phyloP scores from a whole-genome alignment of 371 early-diverging fungal genomes.

The Massospora cicadina region DNA sequence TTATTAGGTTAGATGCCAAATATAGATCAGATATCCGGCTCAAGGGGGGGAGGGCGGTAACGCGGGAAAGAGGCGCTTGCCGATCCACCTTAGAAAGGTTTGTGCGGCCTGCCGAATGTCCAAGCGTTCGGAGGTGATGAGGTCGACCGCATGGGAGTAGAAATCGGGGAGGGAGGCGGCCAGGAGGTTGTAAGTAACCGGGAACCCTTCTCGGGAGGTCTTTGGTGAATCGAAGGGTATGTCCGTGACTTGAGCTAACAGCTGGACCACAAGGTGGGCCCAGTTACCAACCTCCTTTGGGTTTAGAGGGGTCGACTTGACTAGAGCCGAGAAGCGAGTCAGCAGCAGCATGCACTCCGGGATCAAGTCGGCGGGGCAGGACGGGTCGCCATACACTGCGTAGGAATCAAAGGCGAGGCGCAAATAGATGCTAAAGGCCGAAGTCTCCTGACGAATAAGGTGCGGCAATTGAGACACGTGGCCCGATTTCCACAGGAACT shows the following conservation, averaged over 20 bases:
- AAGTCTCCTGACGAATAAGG: slow-evolving; percentile 50
- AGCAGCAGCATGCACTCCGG: not conserved
- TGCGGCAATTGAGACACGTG: slow-evolving; percentile 71
- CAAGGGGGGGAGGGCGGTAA: no score
- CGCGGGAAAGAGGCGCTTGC: no score
- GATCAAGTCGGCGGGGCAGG: not conserved
- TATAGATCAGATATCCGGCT: no score
- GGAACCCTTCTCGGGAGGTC: not conserved
- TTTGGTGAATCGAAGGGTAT: not conserved
- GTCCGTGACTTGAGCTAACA: not conserved
- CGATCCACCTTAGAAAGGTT: no score
- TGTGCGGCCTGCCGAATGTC: not conserved
- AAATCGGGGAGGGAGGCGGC: not conserved
- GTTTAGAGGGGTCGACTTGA: not conserved
- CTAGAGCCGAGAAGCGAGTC: not conserved
- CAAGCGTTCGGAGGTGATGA: not conserved
- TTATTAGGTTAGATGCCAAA: no score
- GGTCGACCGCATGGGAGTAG: not conserved
- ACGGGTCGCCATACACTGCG: slow-evolving; percentile 20
- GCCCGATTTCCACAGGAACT: slow-evolving; percentile 52
- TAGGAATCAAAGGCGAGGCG: slow-evolving; percentile 23
- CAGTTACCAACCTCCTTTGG: slow-evolving; percentile 4
- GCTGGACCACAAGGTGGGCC: not conserved
- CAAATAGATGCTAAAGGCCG: slow-evolving; percentile 22
- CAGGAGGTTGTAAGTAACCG: not conserved